Evolutionary conservation across 306 rosid genomes (phyloP), one percentile per base, ranked within the genome.

Genomic region (Quercus rubra): DNA sequence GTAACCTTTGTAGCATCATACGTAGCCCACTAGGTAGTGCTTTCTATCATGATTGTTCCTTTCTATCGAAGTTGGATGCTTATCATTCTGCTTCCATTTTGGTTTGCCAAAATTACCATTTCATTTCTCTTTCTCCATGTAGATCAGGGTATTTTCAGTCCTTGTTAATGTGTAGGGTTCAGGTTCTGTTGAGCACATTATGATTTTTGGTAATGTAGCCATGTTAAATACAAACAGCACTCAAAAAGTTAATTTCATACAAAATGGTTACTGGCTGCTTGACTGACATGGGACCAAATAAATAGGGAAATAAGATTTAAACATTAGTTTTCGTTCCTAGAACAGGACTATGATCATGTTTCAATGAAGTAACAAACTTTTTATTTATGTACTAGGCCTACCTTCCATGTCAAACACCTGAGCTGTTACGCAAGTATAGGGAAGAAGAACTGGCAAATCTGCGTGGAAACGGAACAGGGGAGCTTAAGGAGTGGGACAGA

Each of bases 401-500:
- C 82, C 92, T 95, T 80, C 99, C 99, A 11, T 23, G 81, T 75
- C 27, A 89, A 83, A 95, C 97, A 43, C 98, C 98, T 0, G 85
- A 79, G 83, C 61, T 86, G 43, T 76, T 95, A 58, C 81, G 81
- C 21, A 88, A 87, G 72, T 85, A 88, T 18, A 85, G 98, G 74
- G 89, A 88, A 85, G 89, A 90, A 82, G 99, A 95, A 78, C 86
- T 95, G 1, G 77, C 2, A 15, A 84, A 76, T 61, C 96, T 91
- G 13, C 86, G 94, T 0, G 99, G 99, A 43, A 83, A 85, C 38
- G 92, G 94, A 17, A 38, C 49, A 0, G 92, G 93, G 8, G 86
- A 88, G 84, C 96, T 91, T 15, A 78, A 87, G 78, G 97, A 95
- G 33, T 95, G 99, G 99, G 99, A 93, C 78, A 88, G 99, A 88